These are phyloP conservation scores for Ceratonia siliqua DNA, from an alignment of 306 rosid genomes.

Conservation along the genomic window DNA sequence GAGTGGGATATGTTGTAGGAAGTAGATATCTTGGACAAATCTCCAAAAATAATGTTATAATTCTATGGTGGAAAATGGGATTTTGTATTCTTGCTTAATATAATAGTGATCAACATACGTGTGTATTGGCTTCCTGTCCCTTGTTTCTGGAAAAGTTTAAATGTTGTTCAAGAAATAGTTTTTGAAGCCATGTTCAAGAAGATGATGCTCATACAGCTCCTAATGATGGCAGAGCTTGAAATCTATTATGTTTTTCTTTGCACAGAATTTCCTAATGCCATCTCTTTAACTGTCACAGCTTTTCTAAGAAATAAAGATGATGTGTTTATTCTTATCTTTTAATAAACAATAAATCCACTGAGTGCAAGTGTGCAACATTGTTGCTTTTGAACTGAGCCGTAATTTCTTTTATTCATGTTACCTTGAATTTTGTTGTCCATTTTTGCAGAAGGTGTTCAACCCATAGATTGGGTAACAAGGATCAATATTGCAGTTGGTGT, in stretches of 20 bases:
- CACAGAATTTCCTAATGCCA: background rate
- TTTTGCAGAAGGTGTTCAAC: conserved; percentile 81
- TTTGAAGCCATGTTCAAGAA: background rate
- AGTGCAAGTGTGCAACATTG: background rate
- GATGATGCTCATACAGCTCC: background rate
- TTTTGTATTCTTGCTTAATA: background rate
- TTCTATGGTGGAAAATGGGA: background rate
- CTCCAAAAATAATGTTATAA: background rate
- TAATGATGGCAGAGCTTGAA: background rate
- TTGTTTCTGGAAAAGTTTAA: background rate
- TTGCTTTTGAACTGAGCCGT: background rate
- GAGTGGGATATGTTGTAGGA: background rate
- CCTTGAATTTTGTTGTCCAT: conserved; percentile 8
- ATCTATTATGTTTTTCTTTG: background rate
- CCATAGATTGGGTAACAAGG: conserved; percentile 70
- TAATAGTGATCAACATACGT: background rate
- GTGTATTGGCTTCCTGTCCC: background rate
- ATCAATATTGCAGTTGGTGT: conserved; percentile 71
- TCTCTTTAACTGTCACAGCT: background rate
- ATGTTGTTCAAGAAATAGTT: background rate
- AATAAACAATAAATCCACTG: background rate
- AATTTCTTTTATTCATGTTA: conserved; percentile 7
- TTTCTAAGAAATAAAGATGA: background rate
- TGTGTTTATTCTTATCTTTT: background rate
- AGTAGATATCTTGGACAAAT: background rate